These are phyloP conservation scores for Gentiana macrophylla DNA, from an alignment of 257 asterid species.

Conservation along the genomic window DNA sequence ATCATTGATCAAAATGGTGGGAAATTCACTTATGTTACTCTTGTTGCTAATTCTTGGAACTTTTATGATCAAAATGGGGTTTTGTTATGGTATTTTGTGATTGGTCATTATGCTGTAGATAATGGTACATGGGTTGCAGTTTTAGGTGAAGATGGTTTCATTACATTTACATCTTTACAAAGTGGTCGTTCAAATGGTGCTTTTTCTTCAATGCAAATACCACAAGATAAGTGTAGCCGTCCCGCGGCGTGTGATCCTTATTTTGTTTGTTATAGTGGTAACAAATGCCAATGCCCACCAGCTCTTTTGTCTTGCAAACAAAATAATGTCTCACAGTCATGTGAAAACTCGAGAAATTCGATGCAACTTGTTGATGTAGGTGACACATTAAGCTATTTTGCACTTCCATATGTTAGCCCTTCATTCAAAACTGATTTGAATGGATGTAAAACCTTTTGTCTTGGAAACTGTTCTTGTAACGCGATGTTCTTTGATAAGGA, in stretches of 20 bases:
- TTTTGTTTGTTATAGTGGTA: slow-evolving; percentile 48
- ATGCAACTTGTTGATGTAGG: slow-evolving; percentile 56
- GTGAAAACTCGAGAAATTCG: slow-evolving; percentile 24
- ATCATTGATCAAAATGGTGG: slow-evolving; percentile 48
- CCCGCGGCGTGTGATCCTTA: slow-evolving; percentile 76
- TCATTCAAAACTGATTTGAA: slow-evolving; percentile 42
- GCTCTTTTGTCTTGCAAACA: slow-evolving; percentile 53
- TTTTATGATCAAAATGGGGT: slow-evolving; percentile 36
- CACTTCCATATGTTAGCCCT: slow-evolving; percentile 50
- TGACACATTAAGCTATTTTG: slow-evolving; percentile 44
- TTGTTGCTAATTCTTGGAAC: slow-evolving; percentile 68
- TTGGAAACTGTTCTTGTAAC: slow-evolving; percentile 56
- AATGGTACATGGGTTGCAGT: slow-evolving; percentile 69
- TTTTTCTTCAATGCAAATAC: slow-evolving; percentile 40
- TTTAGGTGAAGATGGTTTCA: slow-evolving; percentile 46
- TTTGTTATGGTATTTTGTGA: slow-evolving; percentile 65
- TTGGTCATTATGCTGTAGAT: slow-evolving; percentile 21
- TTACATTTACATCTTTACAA: slow-evolving; percentile 50
- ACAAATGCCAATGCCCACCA: slow-evolving; percentile 58
- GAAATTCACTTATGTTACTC: slow-evolving; percentile 31
- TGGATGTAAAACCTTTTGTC: slow-evolving; percentile 64
- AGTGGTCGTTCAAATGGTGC: slow-evolving; percentile 19
- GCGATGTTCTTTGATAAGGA: slow-evolving; percentile 56
- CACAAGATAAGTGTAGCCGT: slow-evolving; percentile 54
- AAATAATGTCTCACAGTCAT: slow-evolving; percentile 22